Percentiles rank a stretch among this genome's conserved stretches.
These are phyloP conservation scores for Penicillium italicum DNA, from an alignment of 2,329 filamentous ascomycete species.

Conservation along the genomic window DNA sequence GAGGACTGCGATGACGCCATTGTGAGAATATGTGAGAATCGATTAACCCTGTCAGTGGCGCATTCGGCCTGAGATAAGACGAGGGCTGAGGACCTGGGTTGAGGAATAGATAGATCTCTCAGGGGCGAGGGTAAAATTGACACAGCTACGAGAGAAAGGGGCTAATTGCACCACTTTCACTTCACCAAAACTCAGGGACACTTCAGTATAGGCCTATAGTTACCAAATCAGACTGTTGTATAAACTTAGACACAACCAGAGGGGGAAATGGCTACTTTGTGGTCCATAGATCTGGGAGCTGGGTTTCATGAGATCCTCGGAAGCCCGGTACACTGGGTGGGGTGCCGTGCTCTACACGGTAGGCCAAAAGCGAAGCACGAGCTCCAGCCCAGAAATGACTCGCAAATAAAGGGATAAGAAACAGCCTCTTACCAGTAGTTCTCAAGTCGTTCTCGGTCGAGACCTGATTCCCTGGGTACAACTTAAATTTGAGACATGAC, in stretches of 20 bases:
- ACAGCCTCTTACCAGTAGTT: not conserved
- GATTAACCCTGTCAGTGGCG: conserved; percentile 2
- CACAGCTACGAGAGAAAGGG: not conserved
- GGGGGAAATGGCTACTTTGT: not conserved
- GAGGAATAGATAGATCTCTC: not conserved
- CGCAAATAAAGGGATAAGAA: not conserved
- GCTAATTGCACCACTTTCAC: not conserved
- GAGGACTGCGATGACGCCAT: conserved; percentile 37
- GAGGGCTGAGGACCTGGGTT: not conserved
- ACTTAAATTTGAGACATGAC: not conserved
- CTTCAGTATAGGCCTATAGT: not conserved
- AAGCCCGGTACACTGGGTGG: not conserved
- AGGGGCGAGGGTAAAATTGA: not conserved
- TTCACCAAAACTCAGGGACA: not conserved
- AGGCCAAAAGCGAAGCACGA: not conserved
- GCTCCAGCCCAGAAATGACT: not conserved
- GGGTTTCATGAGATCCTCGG: not conserved
- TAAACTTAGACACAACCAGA: not conserved
- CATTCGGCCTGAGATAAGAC: not conserved
- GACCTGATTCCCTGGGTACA: not conserved
- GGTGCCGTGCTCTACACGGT: not conserved
- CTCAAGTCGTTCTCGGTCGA: not conserved
- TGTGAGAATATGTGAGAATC: not conserved
- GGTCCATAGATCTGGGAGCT: not conserved
- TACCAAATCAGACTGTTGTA: not conserved